phyloP scores from a whole-genome alignment of 2,329 filamentous ascomycete genomes.

The Pyrenochaeta sp. region DNA sequence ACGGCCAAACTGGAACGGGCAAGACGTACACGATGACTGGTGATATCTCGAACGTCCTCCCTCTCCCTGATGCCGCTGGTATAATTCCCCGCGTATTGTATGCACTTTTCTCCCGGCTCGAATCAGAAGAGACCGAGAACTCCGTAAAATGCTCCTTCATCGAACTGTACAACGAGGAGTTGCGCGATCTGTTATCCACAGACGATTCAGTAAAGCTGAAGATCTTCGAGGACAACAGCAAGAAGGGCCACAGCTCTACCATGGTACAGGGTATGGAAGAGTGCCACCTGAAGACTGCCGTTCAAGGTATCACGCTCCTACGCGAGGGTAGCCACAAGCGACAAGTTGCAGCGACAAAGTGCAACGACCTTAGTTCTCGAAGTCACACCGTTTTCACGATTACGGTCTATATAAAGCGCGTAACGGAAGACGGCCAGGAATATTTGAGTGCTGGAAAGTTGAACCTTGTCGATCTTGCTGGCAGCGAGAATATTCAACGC shows the following conservation, averaged over 20 bases:
- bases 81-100: constrained; percentile 94
- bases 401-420: constrained; percentile 86
- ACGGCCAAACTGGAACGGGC: constrained; percentile 96
- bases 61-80: constrained; percentile 89
- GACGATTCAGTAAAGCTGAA: constrained; percentile 90
- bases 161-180: constrained; percentile 96
- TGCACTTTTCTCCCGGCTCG: constrained; percentile 84
- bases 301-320: constrained; percentile 86
- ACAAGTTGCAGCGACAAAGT: constrained; percentile 99
- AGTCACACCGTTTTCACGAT: constrained; percentile 98
- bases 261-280: constrained; percentile 98
- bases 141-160: constrained; percentile 98
- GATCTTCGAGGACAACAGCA: constrained; percentile 88
- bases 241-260: constrained; percentile 84
- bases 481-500: constrained; percentile 96
- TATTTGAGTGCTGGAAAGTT: constrained; percentile 91
- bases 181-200: constrained; percentile 83
- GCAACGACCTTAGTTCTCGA: constrained; percentile 95
- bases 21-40: constrained; percentile 99
- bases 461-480: constrained; percentile 94
- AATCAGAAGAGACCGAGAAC: constrained; percentile 78
- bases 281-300: constrained; percentile 85
- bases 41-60: constrained; percentile 90
- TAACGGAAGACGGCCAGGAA: constrained; percentile 84
- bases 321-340: constrained; percentile 90